These are phyloP conservation scores for Globisporangium perplexum DNA, from an alignment of 352 stramenopile genomes.

Conservation along the genomic window DNA sequence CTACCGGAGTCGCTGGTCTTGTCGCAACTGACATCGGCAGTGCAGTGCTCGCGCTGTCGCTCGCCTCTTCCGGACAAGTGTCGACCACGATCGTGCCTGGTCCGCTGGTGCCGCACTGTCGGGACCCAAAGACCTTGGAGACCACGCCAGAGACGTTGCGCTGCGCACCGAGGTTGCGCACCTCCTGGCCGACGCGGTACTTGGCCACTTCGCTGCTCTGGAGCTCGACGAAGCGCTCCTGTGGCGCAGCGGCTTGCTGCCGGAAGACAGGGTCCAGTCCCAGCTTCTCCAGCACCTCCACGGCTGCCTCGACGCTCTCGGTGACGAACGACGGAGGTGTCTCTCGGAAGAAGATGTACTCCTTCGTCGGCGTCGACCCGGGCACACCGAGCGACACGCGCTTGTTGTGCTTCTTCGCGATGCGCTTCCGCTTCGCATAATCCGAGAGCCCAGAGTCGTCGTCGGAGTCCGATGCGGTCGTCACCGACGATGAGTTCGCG, in stretches of 20 bases:
- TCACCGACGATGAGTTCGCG: neutral
- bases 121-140: constrained; percentile 65
- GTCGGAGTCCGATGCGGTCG: neutral
- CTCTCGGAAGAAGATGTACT: constrained; percentile 83
- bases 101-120: constrained; percentile 60
- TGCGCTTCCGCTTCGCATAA: constrained; percentile 50
- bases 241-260: constrained; percentile 16
- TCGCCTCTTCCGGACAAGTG: constrained; percentile 23
- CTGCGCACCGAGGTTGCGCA: constrained; percentile 44
- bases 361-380: constrained; percentile 61
- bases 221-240: constrained; percentile 69
- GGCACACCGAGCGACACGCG: constrained; percentile 51
- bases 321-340: constrained; percentile 77
- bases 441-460: constrained; percentile 27
- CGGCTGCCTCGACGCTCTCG: constrained; percentile 59
- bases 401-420: constrained; percentile 35
- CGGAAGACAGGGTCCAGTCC: constrained; percentile 37
- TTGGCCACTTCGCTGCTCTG: constrained; percentile 77
- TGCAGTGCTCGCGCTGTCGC: neutral
- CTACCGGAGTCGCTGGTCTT: neutral
- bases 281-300: constrained; percentile 46
- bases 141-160: constrained; percentile 53
- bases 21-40: neutral
- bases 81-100: constrained; percentile 70
- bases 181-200: constrained; percentile 53